These are phyloP conservation scores for Triticum urartu DNA, from an alignment of 176 grass and related monocot species.

Conservation along the genomic window DNA sequence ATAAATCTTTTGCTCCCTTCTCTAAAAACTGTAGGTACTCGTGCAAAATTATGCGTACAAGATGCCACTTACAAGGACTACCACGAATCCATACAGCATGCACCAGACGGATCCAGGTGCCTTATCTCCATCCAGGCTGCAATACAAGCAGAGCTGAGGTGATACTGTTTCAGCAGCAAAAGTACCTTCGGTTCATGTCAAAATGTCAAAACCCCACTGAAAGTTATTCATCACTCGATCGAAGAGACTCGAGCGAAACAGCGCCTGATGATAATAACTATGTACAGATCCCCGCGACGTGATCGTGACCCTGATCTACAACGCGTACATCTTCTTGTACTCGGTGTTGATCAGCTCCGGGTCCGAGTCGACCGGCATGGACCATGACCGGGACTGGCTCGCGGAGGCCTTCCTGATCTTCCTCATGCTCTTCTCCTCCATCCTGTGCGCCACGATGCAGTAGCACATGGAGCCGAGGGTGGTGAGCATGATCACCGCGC, in stretches of 20 bases:
- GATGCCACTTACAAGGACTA: not conserved
- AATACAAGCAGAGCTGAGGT: not conserved
- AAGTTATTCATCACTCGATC: not conserved
- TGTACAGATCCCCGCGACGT: conserved; percentile 22
- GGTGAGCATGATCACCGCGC: conserved; percentile 75
- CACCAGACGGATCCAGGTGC: not conserved
- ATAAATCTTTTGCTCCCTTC: too few relatives aligned
- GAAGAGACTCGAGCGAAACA: conserved; percentile 12
- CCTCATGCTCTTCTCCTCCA: conserved; percentile 74
- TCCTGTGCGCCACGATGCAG: conserved; percentile 65
- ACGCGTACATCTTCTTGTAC: conserved; percentile 87
- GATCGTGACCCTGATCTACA: conserved; percentile 38
- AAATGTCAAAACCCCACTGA: not conserved
- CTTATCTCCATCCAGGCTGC: not conserved
- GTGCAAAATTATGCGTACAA: not conserved
- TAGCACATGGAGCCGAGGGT: conserved; percentile 88
- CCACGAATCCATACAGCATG: not conserved
- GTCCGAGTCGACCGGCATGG: conserved; percentile 56
- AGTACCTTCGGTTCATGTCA: not conserved
- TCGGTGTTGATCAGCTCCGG: conserved; percentile 75
- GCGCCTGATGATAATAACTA: not conserved
- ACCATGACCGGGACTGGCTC: conserved; percentile 67
- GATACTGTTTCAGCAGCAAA: not conserved
- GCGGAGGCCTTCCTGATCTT: conserved; percentile 59
- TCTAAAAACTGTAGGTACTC: not conserved